A percentile compares a stretch with the other conserved stretches of the same genome.
Evolutionary conservation across 345 rosid genomes (phyloP).

Genomic region (Kandelia obovata): DNA sequence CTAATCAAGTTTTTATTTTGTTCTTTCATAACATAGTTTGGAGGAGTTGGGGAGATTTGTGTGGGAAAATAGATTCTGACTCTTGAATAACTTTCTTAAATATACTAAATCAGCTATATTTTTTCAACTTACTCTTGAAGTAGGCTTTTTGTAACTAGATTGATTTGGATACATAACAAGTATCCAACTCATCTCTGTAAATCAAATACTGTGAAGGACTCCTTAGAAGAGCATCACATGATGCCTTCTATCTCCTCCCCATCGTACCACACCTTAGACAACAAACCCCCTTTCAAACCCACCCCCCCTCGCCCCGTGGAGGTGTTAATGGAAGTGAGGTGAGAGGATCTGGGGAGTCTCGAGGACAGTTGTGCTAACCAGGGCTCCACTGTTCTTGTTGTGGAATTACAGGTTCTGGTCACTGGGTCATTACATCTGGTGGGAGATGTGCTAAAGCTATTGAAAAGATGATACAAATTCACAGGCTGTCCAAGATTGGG

Average conservation of each 20-base stretch:
- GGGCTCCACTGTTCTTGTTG: neutral
- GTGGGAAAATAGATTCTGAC: neutral
- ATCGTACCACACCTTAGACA: no score
- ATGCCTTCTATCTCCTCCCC: no score
- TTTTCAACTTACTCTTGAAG: neutral
- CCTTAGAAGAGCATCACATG: no score
- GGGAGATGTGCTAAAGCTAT: slow-evolving; percentile 70
- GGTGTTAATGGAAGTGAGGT: neutral
- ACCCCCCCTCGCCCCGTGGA: no score
- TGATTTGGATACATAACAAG: no score
- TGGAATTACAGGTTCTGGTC: slow-evolving; percentile 60
- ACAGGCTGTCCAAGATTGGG: neutral
- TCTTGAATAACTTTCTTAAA: no score
- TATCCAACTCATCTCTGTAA: no score
- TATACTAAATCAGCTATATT: neutral
- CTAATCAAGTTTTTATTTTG: neutral
- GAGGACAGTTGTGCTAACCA: slow-evolving; percentile 4
- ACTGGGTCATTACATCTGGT: slow-evolving; percentile 83
- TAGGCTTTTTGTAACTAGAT: neutral
- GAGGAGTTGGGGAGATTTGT: neutral
- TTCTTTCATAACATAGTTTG: neutral
- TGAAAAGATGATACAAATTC: slow-evolving; percentile 39
- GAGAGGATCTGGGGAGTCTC: neutral
- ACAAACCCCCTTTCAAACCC: no score
- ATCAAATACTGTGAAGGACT: no score